Evolutionary conservation across 768 basidiomycete genomes (phyloP), one percentile per base, ranked within the genome.

Genomic region (Harrya chromipes): DNA sequence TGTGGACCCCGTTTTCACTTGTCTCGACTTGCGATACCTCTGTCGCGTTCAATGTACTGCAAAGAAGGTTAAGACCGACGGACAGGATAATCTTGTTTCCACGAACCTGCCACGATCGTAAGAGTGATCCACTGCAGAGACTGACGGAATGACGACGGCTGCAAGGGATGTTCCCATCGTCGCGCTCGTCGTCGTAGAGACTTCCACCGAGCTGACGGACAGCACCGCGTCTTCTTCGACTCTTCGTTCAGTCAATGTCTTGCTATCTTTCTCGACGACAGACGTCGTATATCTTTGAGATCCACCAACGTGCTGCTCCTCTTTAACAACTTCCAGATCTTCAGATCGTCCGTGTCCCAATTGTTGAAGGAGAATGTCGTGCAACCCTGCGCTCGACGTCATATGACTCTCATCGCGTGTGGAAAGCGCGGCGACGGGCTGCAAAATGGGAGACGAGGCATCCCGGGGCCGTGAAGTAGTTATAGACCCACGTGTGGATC

Each of bases 71-170:
- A 48, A 17, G 12, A 13, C 1, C 12, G 1, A 16, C 2, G 1
- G 27, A 27, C 23, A 2, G 1, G 3, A 2, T 8, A 12, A 27
- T 16, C 0, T 4, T 23, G 34, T 20, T 9, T 24, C 24, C 23
- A 49, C 52, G 12, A 10, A 58, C 57, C 57, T 49, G 17, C 17
- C 17, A 31, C 16, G 5, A n/a, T 46, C 23, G 12, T 13, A 20
- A 10, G 29, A 21, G 1, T 4, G 16, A 29, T 37, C 31, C 12
- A 20, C 26, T 14, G 37, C 9, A 12, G 26, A 14, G 3, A 10
- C 8, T 7, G 34, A 19, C 12, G 41, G 34, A 23, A 19, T 3
- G 11, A 24, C 38, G 3, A 21, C 3, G 8, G 11, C 26, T 13
- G 45, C 39, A 12, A 27, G 4, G 14, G 47, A 40, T 8, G 24